phyloP scores from a whole-genome alignment of 1,284 basidiomycete genomes.

The Boletus semigastroideus region DNA sequence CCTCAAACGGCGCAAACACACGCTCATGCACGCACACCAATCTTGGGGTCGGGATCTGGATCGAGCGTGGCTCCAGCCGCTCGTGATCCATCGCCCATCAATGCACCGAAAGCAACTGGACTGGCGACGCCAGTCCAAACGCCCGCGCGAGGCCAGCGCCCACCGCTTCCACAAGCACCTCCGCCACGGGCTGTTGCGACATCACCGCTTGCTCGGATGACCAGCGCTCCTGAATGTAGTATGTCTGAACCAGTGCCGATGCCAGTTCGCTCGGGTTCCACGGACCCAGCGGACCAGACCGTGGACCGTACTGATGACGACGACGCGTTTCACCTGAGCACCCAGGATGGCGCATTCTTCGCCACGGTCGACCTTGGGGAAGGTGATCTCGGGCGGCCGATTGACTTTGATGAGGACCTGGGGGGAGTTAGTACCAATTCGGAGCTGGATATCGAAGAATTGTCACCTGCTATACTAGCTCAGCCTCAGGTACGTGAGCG shows the following conservation, averaged over 20 bases:
- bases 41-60: too few relatives aligned
- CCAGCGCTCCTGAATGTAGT: conserved; percentile 6
- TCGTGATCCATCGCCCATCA: background rate
- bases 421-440: conserved; percentile 8
- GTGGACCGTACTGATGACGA: conserved; percentile 21
- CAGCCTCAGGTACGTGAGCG: conserved; percentile 2
- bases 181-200: conserved; percentile 1
- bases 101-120: conserved; percentile 7
- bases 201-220: conserved; percentile 15
- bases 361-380: conserved; percentile 58
- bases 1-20: too few relatives aligned
- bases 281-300: conserved; percentile 9
- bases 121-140: conserved; percentile 26
- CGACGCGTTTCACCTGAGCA: conserved; percentile 51
- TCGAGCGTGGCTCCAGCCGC: background rate
- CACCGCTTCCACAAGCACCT: conserved; percentile 3
- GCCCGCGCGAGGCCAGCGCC: conserved; percentile 8
- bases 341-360: conserved; percentile 64
- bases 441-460: background rate
- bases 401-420: conserved; percentile 48
- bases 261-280: background rate
- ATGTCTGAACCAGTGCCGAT: conserved; percentile 10
- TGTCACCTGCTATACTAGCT: background rate
- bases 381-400: conserved; percentile 47
- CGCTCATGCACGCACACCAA: too few relatives aligned